Base-by-base conservation (phyloP, 1,284 basidiomycete genomes). In the Schizopora paradoxa region DNA sequence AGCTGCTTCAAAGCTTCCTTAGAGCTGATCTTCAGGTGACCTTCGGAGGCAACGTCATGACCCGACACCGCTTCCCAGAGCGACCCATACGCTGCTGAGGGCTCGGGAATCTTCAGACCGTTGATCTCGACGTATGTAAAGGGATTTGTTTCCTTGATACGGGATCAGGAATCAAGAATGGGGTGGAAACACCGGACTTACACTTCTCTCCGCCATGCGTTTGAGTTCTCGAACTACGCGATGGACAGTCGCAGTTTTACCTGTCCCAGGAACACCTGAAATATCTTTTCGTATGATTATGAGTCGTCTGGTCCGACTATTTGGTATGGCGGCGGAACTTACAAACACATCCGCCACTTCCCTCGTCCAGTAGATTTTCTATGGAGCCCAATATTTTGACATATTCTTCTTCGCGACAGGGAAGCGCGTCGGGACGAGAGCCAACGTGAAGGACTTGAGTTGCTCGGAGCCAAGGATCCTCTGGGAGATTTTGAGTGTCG, bases 81-180 rank as follows among this genome's bases (percentile, higher is more conserved):
- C 0, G 92, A 72, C 34, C 75, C 80, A 58, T 96, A 97, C 1
- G 93, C 91, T 4, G 89, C 86, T 18, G 82, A 73, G 2, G 93
- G 91, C 45, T 94, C 89, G 0, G 91, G 87, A 35, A 97, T 85
- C 59, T 86, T 87, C 54, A 99, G 82, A 0, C 96, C 96, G 59
- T 99, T 99, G 59, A 99, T 97, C 63, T 99, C 96, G 50, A 98
- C 91, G 57, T 96, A 99, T 0, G 86, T 91, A 66, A 99, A 99
- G 0, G 91, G 89, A 49, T 88, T 85, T 16, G 84, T 82, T 74
- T 97, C 92, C 86, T 94, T 57, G 13, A 4, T 22, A 1, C 10
- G 1, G 1, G 16, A 47, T 47, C 52, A 34, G 4, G 43, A 37
- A 7, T 33, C 13, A 6, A 32, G 3, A 27, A 41, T 26, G n/a